Evolutionary conservation across 495 filamentous ascomycete genomes (phyloP).

Genomic region (Penicillium coffeae): DNA sequence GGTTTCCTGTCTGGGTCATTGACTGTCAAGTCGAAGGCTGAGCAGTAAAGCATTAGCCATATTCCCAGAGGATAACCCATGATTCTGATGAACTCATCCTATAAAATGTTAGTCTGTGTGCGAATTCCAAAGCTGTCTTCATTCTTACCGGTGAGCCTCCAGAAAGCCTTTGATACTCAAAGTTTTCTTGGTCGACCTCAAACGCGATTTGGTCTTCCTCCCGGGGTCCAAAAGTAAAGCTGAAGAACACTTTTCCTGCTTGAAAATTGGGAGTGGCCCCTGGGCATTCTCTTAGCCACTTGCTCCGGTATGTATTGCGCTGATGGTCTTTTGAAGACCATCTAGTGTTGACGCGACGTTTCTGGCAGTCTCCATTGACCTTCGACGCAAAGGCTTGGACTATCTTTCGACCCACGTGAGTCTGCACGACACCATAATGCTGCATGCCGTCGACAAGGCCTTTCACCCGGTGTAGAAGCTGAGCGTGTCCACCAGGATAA

Average conservation of each 20-base stretch:
- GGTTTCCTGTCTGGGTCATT: background rate
- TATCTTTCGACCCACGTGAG: background rate
- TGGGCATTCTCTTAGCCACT: too few species aligned
- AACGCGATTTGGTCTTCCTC: background rate
- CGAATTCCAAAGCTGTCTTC: background rate
- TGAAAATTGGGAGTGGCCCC: background rate
- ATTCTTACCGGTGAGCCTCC: background rate
- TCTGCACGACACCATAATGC: background rate
- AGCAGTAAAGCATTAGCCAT: background rate
- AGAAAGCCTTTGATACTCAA: background rate
- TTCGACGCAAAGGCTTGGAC: background rate
- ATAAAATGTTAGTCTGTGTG: background rate
- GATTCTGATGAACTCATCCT: background rate
- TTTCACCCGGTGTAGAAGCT: background rate
- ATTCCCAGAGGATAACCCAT: background rate
- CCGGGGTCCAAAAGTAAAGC: background rate
- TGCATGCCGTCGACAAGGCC: background rate
- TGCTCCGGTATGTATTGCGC: background rate
- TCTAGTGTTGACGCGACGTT: background rate
- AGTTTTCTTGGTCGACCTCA: background rate
- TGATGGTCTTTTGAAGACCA: background rate
- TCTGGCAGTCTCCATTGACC: background rate
- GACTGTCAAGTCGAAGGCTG: background rate
- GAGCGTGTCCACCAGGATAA: background rate
- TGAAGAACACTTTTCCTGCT: background rate